These are phyloP conservation scores for Neonectria ditissima DNA, from an alignment of 2,329 filamentous ascomycete species.

Conservation along the genomic window DNA sequence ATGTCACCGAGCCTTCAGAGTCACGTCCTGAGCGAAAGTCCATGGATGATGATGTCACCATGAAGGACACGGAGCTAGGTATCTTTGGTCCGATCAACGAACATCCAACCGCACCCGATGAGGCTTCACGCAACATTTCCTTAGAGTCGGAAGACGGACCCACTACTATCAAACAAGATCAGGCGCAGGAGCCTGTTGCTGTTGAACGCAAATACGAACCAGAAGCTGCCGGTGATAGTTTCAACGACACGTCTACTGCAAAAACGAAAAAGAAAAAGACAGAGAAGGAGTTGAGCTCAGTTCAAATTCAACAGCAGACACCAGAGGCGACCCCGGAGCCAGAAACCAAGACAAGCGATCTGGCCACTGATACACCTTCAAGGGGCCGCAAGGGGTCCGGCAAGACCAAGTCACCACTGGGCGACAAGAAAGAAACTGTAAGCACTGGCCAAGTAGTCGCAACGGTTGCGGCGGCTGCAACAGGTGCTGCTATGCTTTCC, in stretches of 20 bases:
- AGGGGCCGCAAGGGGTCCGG: conserved; percentile 11
- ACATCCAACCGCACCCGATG: neutral
- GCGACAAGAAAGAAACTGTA: conserved; percentile 20
- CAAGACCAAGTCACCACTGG: neutral
- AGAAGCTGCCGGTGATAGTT: neutral
- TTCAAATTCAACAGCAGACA: conserved; percentile 17
- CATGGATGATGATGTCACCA: conserved; percentile 1
- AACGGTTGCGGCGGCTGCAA: conserved; percentile 42
- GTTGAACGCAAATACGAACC: neutral
- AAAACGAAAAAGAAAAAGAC: conserved; percentile 49
- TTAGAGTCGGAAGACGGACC: neutral
- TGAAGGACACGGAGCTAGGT: neutral
- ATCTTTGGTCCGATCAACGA: neutral
- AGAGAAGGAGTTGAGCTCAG: conserved; percentile 28
- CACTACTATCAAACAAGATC: neutral
- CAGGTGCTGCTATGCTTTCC: conserved; percentile 47
- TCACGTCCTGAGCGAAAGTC: neutral
- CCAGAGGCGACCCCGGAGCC: conserved; percentile 20
- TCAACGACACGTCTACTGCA: conserved; percentile 22
- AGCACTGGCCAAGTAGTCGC: conserved; percentile 29
- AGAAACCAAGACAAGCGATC: conserved; percentile 2
- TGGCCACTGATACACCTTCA: conserved; percentile 12
- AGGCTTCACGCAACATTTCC: neutral
- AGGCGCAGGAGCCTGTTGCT: conserved; percentile 2
- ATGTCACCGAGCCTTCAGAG: neutral